These are phyloP conservation scores for Cladosporium sphaerospermum DNA, from an alignment of 2,329 filamentous ascomycete genomes.

Conservation along the genomic window DNA sequence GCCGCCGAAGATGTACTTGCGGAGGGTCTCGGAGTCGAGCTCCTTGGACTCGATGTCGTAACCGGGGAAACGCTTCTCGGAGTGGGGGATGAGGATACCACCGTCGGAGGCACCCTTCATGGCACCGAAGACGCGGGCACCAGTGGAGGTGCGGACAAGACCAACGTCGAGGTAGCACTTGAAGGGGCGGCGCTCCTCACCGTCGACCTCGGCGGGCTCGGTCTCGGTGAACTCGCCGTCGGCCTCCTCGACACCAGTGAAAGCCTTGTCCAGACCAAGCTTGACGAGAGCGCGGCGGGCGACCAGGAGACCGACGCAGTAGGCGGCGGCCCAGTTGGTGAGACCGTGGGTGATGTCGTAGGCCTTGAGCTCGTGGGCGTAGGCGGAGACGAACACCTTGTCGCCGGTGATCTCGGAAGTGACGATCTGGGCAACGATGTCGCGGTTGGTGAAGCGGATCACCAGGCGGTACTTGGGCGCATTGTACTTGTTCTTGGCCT, in stretches of 20 bases:
- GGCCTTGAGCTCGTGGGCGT: slow-evolving; percentile 94
- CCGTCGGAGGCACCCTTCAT: slow-evolving; percentile 99
- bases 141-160: slow-evolving; percentile 93
- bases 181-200: slow-evolving; percentile 89
- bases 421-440: slow-evolving; percentile 98
- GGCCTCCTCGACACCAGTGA: slow-evolving; percentile 92
- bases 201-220: slow-evolving; percentile 85
- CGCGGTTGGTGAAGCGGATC: slow-evolving; percentile 75
- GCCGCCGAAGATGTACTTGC: slow-evolving; percentile 98
- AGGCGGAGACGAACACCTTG: slow-evolving; percentile 90
- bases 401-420: slow-evolving; percentile 93
- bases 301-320: slow-evolving; percentile 92
- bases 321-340: slow-evolving; percentile 99
- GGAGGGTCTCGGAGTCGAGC: slow-evolving; percentile 91
- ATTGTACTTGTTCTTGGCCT: slow-evolving; percentile 99
- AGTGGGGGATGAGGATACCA: slow-evolving; percentile 95
- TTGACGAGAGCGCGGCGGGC: slow-evolving; percentile 96
- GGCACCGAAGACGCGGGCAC: slow-evolving; percentile 97
- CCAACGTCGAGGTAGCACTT: slow-evolving; percentile 98
- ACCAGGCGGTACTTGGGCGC: slow-evolving; percentile 99
- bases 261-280: slow-evolving; percentile 89
- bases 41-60: slow-evolving; percentile 97
- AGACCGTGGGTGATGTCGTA: slow-evolving; percentile 98
- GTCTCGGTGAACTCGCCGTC: slow-evolving; percentile 95
- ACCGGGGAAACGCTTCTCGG: slow-evolving; percentile 98